These are phyloP conservation scores for Vaccinium myrtillus DNA, from an alignment of 148 eudicot genomes.

Conservation along the genomic window DNA sequence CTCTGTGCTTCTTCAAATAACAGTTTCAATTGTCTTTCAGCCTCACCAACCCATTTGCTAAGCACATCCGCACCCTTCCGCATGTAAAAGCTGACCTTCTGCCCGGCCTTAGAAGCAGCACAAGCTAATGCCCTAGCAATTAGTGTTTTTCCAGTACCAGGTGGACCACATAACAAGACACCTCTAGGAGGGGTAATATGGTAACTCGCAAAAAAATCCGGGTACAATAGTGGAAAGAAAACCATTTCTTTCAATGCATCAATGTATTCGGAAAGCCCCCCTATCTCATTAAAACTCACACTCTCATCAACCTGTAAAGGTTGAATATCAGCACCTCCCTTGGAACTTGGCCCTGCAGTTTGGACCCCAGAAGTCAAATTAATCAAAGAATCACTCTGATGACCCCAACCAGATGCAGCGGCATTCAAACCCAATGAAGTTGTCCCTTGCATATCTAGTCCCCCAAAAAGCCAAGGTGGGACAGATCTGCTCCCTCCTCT, in stretches of 20 bases:
- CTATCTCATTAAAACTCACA: slow-evolving; percentile 91
- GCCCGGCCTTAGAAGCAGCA: slow-evolving; percentile 99
- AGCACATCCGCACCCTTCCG: slow-evolving; percentile 99
- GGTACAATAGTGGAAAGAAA: slow-evolving; percentile 91
- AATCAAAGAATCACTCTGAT: slow-evolving; percentile 72
- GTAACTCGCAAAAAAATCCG: slow-evolving; percentile 95
- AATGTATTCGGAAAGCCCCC: slow-evolving; percentile 91
- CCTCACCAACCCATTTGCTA: slow-evolving; percentile 99
- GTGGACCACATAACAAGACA: slow-evolving; percentile 96
- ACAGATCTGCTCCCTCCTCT: slow-evolving; percentile 84
- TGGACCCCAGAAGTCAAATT: slow-evolving; percentile 72
- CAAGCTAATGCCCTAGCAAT: slow-evolving; percentile 95
- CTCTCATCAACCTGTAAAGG: slow-evolving; percentile 93
- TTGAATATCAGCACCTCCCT: slow-evolving; percentile 99
- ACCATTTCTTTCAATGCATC: slow-evolving; percentile 99
- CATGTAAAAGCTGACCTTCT: slow-evolving; percentile 99
- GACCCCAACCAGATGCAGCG: slow-evolving; percentile 99
- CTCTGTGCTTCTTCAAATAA: slow-evolving; percentile 98
- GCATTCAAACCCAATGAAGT: slow-evolving; percentile 84
- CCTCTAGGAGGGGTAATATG: slow-evolving; percentile 98
- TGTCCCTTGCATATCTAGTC: slow-evolving; percentile 78
- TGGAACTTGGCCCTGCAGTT: slow-evolving; percentile 99
- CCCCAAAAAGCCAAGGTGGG: slow-evolving; percentile 94
- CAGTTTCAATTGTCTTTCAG: slow-evolving; percentile 89
- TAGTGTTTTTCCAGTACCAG: slow-evolving; percentile 96